These are phyloP conservation scores for Pseudophaeomoniella oleicola DNA, from an alignment of 2,329 filamentous ascomycete genomes.

Conservation along the genomic window DNA sequence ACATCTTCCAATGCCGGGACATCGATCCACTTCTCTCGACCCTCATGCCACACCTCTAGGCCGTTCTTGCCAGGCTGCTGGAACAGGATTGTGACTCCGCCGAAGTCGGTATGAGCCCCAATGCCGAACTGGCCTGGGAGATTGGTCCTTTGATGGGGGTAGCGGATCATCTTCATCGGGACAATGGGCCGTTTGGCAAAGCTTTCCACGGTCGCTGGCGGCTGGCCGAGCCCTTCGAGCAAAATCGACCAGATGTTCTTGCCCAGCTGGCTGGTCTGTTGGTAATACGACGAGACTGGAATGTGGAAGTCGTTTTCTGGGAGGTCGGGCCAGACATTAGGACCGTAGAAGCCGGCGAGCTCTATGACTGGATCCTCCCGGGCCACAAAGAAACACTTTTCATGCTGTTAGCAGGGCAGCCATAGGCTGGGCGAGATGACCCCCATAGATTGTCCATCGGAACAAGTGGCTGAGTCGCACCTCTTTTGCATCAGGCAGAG, in stretches of 20 bases:
- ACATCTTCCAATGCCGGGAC: conserved; percentile 4
- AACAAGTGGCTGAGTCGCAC: too few species aligned
- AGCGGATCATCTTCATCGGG: neutral
- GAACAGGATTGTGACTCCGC: conserved; percentile 17
- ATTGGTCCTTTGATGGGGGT: neutral
- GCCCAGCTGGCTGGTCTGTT: conserved; percentile 9
- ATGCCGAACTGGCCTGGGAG: conserved; percentile 2
- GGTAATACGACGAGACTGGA: conserved; percentile 12
- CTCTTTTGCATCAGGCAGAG: conserved; percentile 7
- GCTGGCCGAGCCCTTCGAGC: neutral
- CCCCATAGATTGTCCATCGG: too few species aligned
- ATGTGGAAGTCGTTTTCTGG: conserved; percentile 15
- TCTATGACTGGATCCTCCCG: conserved; percentile 12
- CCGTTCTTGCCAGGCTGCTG: conserved; percentile 15
- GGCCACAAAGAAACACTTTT: conserved; percentile 10
- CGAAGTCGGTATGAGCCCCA: conserved; percentile 19
- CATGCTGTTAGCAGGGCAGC: neutral
- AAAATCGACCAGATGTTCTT: neutral
- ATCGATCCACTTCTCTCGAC: conserved; percentile 2
- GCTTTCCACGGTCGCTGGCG: neutral
- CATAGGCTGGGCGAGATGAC: too few species aligned
- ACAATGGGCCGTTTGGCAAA: neutral
- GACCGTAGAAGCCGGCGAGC: conserved; percentile 13
- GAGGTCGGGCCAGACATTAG: conserved; percentile 18
- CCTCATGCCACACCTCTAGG: conserved; percentile 13